Evolutionary conservation across 2,329 filamentous ascomycete species (phyloP).

Genomic region (Chrysoporthe puriensis): DNA sequence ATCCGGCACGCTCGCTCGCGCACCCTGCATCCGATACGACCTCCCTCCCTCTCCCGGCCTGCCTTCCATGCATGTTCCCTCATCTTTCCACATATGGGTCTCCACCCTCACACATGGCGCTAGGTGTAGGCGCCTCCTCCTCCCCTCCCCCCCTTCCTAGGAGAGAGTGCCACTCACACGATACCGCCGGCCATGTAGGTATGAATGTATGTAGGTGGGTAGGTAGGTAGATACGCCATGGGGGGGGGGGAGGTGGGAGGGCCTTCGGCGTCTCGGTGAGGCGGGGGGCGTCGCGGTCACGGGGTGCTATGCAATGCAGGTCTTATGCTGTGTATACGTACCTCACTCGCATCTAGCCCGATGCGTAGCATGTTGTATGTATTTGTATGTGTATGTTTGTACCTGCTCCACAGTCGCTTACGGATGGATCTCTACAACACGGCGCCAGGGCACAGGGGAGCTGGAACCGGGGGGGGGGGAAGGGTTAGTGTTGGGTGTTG

Average conservation of each 20-base stretch:
- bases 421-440: background rate
- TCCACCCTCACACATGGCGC: conserved; percentile 1
- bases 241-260: no score
- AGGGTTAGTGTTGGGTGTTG: no score
- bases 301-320: no score
- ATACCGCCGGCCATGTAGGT: background rate
- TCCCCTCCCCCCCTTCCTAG: no score
- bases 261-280: no score
- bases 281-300: no score
- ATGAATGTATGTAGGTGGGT: background rate
- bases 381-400: no score
- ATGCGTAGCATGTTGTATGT: no score
- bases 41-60: background rate
- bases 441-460: background rate
- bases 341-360: no score
- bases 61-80: conserved; percentile 12
- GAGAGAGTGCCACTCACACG: conserved; percentile 3
- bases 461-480: background rate
- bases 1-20: no score
- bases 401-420: background rate
- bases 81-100: background rate
- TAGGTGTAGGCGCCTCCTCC: background rate
- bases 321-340: no score
- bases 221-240: no score
- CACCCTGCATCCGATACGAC: background rate